Evolutionary conservation across 768 basidiomycete genomes (phyloP).

Genomic region (Rhodotorula diobovata): DNA sequence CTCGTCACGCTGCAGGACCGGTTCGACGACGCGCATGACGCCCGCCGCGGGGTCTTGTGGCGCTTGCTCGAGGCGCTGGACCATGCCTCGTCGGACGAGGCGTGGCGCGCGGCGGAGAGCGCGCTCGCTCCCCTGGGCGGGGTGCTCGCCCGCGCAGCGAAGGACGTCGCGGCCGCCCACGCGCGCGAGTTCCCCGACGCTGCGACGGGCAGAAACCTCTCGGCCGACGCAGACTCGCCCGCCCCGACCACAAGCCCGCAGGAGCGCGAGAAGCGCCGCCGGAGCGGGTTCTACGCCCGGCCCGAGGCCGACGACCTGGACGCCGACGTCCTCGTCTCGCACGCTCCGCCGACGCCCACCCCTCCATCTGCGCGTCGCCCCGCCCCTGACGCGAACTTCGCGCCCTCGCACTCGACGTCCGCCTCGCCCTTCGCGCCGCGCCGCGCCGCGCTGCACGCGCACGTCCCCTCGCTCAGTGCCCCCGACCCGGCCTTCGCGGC

Average conservation of each 20-base stretch:
- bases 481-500: not conserved
- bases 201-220: too few relatives aligned
- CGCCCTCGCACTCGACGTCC: not conserved
- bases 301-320: not conserved
- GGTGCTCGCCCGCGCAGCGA: not conserved
- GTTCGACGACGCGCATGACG: conserved; percentile 5
- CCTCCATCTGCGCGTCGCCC: not conserved
- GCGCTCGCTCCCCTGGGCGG: not conserved
- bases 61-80: conserved; percentile 3
- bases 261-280: conserved; percentile 5
- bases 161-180: not conserved
- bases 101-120: not conserved
- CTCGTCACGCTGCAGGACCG: conserved; percentile 15
- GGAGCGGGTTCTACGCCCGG: not conserved
- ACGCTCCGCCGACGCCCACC: not conserved
- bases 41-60: conserved; percentile 8
- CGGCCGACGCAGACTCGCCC: not conserved
- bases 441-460: not conserved
- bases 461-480: not conserved
- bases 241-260: not conserved
- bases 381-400: conserved; percentile 12
- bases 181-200: conserved; percentile 5
- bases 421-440: not conserved
- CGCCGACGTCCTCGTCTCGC: not conserved
- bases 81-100: not conserved